A percentile compares a stretch with the other conserved stretches of the same genome.
Conservation (phyloP, 176 grass and related monocot species). For the Raddia guianensis region DNA sequence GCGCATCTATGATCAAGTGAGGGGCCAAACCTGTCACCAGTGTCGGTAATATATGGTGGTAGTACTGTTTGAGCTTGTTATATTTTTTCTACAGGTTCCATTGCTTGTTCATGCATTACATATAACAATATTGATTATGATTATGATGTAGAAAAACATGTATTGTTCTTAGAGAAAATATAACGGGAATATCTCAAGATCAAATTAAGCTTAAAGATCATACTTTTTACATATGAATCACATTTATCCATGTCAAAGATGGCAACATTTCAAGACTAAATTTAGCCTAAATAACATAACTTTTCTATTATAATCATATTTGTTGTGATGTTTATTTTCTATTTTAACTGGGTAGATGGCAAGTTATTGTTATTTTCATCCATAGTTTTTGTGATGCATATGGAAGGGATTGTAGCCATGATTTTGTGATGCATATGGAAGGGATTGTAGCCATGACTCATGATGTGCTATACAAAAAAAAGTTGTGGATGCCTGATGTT, state of each 20-base stretch:
- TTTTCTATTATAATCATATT: constrained; percentile 7
- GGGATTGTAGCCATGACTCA: background rate
- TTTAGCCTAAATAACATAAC: background rate
- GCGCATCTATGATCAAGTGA: constrained; percentile 75
- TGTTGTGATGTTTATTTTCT: background rate
- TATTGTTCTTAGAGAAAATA: background rate
- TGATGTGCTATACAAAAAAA: background rate
- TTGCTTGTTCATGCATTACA: background rate
- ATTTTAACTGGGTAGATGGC: background rate
- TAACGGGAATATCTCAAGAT: background rate
- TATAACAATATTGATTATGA: background rate
- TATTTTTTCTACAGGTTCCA: constrained; percentile 1
- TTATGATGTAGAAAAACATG: background rate
- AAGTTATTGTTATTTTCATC: background rate
- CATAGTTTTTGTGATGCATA: background rate
- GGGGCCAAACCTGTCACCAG: constrained; percentile 87
- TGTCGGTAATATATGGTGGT: constrained; percentile 61
- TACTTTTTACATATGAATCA: background rate
- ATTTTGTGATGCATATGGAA: too few relatives aligned
- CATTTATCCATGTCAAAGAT: background rate
- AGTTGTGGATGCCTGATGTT: background rate
- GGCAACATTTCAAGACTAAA: background rate
- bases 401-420: background rate
- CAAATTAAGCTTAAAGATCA: background rate
- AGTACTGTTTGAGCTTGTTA: background rate